A percentile compares a stretch with the other conserved stretches of the same genome.
Evolutionary conservation across 768 basidiomycete species (phyloP).

Genomic region (Russula ochroleuca): DNA sequence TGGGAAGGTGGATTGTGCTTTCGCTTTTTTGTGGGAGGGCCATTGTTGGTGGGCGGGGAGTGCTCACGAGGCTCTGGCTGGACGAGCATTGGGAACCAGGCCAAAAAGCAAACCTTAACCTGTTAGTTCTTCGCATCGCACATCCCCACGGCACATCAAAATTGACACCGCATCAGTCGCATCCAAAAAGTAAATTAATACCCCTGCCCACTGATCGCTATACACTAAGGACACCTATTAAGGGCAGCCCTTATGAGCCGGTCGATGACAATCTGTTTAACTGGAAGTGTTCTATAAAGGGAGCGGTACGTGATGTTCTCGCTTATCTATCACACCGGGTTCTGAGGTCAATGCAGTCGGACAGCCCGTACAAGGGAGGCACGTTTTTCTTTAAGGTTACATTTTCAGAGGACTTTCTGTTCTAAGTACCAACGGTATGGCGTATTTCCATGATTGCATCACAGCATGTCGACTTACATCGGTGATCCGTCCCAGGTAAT

Average conservation of each 20-base stretch:
- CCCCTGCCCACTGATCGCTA: background rate
- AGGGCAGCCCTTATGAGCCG: conserved; percentile 62
- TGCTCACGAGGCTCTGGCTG: conserved; percentile 32
- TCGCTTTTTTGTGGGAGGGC: conserved; percentile 24
- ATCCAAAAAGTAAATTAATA: conserved; percentile 58
- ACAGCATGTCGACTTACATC: conserved; percentile 1
- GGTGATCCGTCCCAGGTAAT: conserved; percentile 50
- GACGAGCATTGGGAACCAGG: conserved; percentile 7
- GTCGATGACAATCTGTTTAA: conserved; percentile 68
- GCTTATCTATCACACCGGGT: conserved; percentile 18
- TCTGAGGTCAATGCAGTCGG: conserved; percentile 42
- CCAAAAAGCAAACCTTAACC: conserved; percentile 24
- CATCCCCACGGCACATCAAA: too few relatives aligned
- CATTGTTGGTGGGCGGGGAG: conserved; percentile 23
- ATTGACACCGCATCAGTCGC: conserved; percentile 43
- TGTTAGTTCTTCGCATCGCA: too few relatives aligned
- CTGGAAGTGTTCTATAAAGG: conserved; percentile 77
- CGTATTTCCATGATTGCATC: background rate
- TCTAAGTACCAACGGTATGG: conserved; percentile 76
- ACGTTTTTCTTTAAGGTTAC: conserved; percentile 68
- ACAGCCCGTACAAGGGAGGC: conserved; percentile 80
- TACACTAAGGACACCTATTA: conserved; percentile 8
- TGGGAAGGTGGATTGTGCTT: conserved; percentile 26
- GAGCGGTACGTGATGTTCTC: conserved; percentile 51
- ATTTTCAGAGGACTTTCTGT: conserved; percentile 80